Conservation (phyloP, 2,329 filamentous ascomycete genomes). For the Chaetomium strumarium region DNA sequence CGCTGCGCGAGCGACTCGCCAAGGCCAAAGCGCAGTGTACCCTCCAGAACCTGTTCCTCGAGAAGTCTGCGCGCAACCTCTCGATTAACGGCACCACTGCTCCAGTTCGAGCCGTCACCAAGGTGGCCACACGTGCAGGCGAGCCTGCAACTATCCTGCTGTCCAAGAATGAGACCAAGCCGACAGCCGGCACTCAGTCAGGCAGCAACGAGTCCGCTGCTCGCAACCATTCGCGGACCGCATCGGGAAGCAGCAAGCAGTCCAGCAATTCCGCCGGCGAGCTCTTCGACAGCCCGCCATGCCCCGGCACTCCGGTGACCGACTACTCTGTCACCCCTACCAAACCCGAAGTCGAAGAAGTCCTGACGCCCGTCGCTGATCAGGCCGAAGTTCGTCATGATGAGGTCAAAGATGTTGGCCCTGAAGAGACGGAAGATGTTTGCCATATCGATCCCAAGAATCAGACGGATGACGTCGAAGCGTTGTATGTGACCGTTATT, state of each 20-base stretch:
- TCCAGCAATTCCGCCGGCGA: not conserved
- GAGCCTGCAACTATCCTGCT: not conserved
- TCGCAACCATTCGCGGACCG: not conserved
- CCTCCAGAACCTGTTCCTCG: not conserved
- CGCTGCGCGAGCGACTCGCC: not conserved
- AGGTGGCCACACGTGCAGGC: not conserved
- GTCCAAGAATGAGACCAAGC: not conserved
- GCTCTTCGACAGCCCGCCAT: not conserved
- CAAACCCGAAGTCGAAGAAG: not conserved
- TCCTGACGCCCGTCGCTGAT: not conserved
- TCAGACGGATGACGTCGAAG: not conserved
- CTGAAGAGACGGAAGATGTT: not conserved
- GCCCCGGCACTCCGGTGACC: not conserved
- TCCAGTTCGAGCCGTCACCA: not conserved
- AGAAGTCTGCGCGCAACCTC: not conserved
- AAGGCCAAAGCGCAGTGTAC: not conserved
- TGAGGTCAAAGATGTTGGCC: not conserved
- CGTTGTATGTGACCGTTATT: not conserved
- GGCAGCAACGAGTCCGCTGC: not conserved
- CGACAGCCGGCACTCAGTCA: not conserved
- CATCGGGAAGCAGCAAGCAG: constrained; percentile 1
- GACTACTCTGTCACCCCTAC: not conserved
- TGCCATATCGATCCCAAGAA: not conserved
- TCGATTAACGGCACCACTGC: not conserved
- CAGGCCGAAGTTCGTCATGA: not conserved